phyloP scores from a whole-genome alignment of 2,329 filamentous ascomycete genomes.

The Leptographium flavum region DNA sequence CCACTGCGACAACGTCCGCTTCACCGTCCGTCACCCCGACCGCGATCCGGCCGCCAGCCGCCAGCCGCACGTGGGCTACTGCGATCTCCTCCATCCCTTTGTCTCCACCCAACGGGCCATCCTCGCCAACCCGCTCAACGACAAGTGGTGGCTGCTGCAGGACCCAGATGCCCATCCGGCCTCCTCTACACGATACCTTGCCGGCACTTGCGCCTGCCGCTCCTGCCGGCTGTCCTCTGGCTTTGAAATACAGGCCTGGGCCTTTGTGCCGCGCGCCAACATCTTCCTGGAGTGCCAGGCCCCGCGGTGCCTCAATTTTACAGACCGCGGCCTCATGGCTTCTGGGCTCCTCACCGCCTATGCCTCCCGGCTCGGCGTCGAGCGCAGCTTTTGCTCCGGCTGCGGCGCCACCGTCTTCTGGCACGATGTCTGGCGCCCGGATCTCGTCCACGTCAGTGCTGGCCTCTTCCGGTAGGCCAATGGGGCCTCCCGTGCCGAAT shows the following conservation, averaged over 20 bases:
- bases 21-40: slow-evolving; percentile 42
- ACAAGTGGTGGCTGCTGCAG: slow-evolving; percentile 44
- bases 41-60: slow-evolving; percentile 20
- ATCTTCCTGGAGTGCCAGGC: slow-evolving; percentile 25
- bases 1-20: slow-evolving; percentile 39
- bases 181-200: slow-evolving; percentile 28
- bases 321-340: not conserved
- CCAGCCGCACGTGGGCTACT: slow-evolving; percentile 29
- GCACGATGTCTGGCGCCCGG: slow-evolving; percentile 35
- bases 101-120: slow-evolving; percentile 11
- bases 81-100: slow-evolving; percentile 38
- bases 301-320: not conserved
- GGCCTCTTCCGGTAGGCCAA: slow-evolving; percentile 34
- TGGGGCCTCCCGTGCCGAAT: slow-evolving; percentile 37
- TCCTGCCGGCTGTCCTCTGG: slow-evolving; percentile 47
- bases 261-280: slow-evolving; percentile 47
- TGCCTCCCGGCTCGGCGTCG: slow-evolving; percentile 35
- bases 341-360: slow-evolving; percentile 23
- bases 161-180: slow-evolving; percentile 7
- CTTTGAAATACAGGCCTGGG: slow-evolving; percentile 51
- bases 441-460: slow-evolving; percentile 48
- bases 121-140: slow-evolving; percentile 27
- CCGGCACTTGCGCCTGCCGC: slow-evolving; percentile 45
- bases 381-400: slow-evolving; percentile 44
- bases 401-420: slow-evolving; percentile 56